Percentiles rank a stretch among this genome's conserved stretches.
These are phyloP conservation scores for Mytilinidion resinicola DNA, from an alignment of 495 filamentous ascomycete species.

Conservation along the genomic window DNA sequence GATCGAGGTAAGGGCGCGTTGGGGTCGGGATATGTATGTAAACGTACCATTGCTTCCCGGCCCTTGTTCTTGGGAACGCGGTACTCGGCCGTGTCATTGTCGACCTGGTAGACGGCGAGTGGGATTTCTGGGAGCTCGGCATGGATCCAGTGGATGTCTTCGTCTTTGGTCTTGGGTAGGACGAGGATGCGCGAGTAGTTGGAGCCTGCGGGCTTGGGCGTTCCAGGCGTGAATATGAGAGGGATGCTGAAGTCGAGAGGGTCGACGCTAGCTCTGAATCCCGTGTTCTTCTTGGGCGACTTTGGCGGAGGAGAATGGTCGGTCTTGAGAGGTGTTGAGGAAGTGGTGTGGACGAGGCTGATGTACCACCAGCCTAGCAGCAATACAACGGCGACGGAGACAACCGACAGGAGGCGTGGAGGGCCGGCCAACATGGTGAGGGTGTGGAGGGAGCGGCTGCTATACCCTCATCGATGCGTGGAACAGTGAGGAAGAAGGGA, in stretches of 20 bases:
- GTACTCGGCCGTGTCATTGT: conserved; percentile 21
- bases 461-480: not conserved
- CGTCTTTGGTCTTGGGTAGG: conserved; percentile 19
- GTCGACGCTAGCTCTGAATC: not conserved
- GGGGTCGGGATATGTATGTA: not conserved
- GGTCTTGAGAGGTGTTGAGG: not conserved
- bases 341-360: not conserved
- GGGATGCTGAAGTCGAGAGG: conserved; percentile 26
- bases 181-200: conserved; percentile 24
- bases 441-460: not conserved
- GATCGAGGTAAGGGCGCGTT: not conserved
- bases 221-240: conserved; percentile 14
- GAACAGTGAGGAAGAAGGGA: not conserved
- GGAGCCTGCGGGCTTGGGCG: conserved; percentile 12
- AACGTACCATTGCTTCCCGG: conserved; percentile 26
- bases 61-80: conserved; percentile 28
- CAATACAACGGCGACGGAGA: conserved; percentile 15
- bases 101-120: conserved; percentile 25
- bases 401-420: conserved; percentile 15
- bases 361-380: conserved; percentile 20
- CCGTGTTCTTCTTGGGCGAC: not conserved
- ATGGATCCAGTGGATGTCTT: conserved; percentile 26
- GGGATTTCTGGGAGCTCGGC: conserved; percentile 19
- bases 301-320: conserved; percentile 2
- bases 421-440: conserved; percentile 23